A percentile compares a stretch with the other conserved stretches of the same genome.
phyloP scores from a whole-genome alignment of 139 green algal species.

The Astrephomene gubernaculifera region DNA sequence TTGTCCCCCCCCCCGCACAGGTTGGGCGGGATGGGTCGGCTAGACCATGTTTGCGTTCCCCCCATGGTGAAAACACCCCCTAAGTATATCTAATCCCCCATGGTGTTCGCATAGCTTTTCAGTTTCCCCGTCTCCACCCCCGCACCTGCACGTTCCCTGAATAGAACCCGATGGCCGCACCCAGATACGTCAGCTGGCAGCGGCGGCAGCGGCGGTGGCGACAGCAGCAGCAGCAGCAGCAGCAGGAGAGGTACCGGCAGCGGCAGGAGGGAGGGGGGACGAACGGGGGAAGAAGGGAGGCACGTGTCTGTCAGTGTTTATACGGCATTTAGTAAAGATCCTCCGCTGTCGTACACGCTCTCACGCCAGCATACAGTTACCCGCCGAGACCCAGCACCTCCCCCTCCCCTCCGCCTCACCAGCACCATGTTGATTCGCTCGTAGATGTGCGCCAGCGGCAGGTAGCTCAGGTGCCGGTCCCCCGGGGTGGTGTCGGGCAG shows the following conservation, averaged over 20 bases:
- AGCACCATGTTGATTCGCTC: constrained; percentile 83
- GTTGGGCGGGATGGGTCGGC: too few species aligned
- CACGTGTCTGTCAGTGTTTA: too few species aligned
- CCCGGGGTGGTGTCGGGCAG: constrained; percentile 57
- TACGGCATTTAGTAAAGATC: too few species aligned
- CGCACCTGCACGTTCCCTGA: constrained; percentile 80
- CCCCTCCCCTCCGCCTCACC: constrained; percentile 16
- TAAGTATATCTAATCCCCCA: too few species aligned
- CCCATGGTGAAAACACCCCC: too few species aligned
- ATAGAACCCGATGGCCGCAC: constrained; percentile 87
- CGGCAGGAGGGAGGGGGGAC: neutral
- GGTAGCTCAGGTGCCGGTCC: constrained; percentile 88
- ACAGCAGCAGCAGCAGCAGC: too few species aligned
- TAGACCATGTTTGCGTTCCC: too few species aligned
- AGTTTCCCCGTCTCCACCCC: neutral
- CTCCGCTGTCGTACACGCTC: neutral
- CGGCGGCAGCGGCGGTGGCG: too few species aligned
- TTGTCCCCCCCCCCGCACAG: too few species aligned
- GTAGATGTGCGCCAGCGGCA: constrained; percentile 97
- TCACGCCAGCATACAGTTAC: too few species aligned
- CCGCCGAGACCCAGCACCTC: too few species aligned
- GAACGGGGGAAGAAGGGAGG: neutral
- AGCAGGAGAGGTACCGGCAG: neutral
- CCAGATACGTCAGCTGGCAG: constrained; percentile 63
- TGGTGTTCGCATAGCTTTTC: too few species aligned